Evolutionary conservation across 495 filamentous ascomycete genomes (phyloP).

Genomic region (Aspergillus saccharolyticus): DNA sequence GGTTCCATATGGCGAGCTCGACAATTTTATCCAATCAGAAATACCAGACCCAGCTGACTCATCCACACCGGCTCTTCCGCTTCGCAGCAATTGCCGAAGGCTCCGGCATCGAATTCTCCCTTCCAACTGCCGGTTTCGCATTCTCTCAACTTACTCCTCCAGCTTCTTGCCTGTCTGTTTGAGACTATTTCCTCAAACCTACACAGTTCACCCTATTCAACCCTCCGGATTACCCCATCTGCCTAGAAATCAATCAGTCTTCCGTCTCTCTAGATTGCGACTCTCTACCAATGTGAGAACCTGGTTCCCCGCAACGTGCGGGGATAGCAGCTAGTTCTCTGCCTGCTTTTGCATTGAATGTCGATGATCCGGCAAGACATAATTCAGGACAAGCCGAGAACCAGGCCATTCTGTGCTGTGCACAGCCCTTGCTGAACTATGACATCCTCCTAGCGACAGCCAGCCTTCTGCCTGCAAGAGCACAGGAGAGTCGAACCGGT

Average conservation of each 20-base stretch:
- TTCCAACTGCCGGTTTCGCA: background rate
- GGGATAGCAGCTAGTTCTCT: background rate
- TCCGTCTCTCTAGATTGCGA: background rate
- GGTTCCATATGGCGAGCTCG: background rate
- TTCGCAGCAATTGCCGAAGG: background rate
- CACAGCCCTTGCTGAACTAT: background rate
- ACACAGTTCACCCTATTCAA: background rate
- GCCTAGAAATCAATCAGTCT: background rate
- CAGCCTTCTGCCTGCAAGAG: background rate
- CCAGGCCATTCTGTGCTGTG: background rate
- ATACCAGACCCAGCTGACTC: background rate
- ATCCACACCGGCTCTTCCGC: background rate
- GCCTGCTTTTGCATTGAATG: background rate
- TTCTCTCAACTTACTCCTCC: no score
- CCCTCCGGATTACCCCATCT: background rate
- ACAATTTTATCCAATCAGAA: background rate
- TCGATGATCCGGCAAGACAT: background rate
- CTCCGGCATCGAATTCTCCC: background rate
- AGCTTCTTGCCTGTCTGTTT: background rate
- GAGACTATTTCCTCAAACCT: background rate
- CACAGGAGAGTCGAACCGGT: background rate
- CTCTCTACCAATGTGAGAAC: background rate
- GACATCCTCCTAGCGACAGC: background rate
- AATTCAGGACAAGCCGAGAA: background rate
- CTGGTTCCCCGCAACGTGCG: background rate